Evolutionary conservation across 805 yeast species (phyloP).

Genomic region (Pichia nakasei): DNA sequence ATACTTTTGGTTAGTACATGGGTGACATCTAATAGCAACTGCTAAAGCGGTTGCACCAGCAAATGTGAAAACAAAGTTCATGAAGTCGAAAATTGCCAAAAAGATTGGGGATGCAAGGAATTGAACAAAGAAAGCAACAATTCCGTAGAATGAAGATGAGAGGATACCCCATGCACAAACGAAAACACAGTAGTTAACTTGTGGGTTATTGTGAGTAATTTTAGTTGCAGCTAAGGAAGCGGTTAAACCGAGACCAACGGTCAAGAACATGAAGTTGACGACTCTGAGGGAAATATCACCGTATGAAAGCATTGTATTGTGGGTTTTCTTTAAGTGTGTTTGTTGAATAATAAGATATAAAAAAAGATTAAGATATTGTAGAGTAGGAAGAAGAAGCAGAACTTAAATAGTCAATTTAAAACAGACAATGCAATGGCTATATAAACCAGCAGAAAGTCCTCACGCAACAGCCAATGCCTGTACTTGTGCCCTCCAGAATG

Average conservation of each 20-base stretch:
- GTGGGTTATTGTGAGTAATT: slow-evolving; percentile 46
- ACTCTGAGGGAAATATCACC: slow-evolving; percentile 71
- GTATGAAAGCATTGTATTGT: slow-evolving; percentile 39
- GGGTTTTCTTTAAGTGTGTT: not conserved
- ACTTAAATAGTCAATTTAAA: not conserved
- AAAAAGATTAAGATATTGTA: not conserved
- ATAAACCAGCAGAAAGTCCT: not conserved
- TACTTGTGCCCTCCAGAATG: too few relatives aligned
- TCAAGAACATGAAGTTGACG: slow-evolving; percentile 65
- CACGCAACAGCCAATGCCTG: not conserved
- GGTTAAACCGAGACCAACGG: slow-evolving; percentile 75
- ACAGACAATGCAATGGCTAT: not conserved
- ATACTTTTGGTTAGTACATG: slow-evolving; percentile 66
- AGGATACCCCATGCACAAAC: slow-evolving; percentile 81
- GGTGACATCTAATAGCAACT: slow-evolving; percentile 77
- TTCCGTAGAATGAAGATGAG: slow-evolving; percentile 72
- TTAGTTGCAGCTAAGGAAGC: slow-evolving; percentile 77
- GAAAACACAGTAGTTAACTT: slow-evolving; percentile 84
- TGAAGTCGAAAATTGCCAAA: slow-evolving; percentile 67
- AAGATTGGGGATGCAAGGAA: slow-evolving; percentile 84
- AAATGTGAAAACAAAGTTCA: slow-evolving; percentile 86
- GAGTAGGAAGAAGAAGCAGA: not conserved
- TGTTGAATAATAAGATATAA: not conserved
- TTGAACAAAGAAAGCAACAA: slow-evolving; percentile 65
- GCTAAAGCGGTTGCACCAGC: slow-evolving; percentile 94